Base-by-base conservation (phyloP, 2,329 filamentous ascomycete species). In the Colletotrichum cordylinicola region DNA sequence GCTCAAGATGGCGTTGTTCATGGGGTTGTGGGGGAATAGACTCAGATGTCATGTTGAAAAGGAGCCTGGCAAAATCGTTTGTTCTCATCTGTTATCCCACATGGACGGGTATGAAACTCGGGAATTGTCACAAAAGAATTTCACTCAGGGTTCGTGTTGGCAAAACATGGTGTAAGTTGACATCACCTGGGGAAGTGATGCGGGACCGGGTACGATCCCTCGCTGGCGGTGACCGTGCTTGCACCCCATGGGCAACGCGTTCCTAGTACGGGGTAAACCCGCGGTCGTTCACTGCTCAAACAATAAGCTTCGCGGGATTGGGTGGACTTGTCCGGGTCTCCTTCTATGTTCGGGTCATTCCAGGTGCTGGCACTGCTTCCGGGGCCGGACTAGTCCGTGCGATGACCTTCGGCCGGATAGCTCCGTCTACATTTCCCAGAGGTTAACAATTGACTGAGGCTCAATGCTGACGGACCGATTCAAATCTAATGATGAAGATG, bases 121-220 rank as follows among this genome's bases (percentile, higher is more conserved):
- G 5, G n/a, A 52, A 52, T 10, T 4, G 5, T 21, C 4, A 4
- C 1, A 52, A 52, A 3, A 21, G 4, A 9, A 0, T 52, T 0
- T 21, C n/a, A 52, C 2, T 52, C 43, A 21, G 6, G n/a, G n/a
- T 52, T 52, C 43, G 2, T 52, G 0, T 13, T 52, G 43, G 0
- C 10, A 13, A 52, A 3, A 21, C 0, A 3, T 52, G 3, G 43
- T 52, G n/a, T 21, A 52, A 52, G 43, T 21, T 52, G 43, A 21
- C 3, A 13, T 4, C 6, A 4, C 6, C 43, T 52, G 43, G n/a
- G 2, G 12, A 52, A 52, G 2, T 52, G 1, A 2, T 21, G 6
- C 43, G 43, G 43, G 43, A 52, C 3, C 24, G 24, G 24, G 24
- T 27, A 52, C 21, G 43, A 2, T 21, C 43, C 43, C n/a, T 52